Evolutionary conservation across 257 asterid species (phyloP).

Genomic region (Apocynum venetum): DNA sequence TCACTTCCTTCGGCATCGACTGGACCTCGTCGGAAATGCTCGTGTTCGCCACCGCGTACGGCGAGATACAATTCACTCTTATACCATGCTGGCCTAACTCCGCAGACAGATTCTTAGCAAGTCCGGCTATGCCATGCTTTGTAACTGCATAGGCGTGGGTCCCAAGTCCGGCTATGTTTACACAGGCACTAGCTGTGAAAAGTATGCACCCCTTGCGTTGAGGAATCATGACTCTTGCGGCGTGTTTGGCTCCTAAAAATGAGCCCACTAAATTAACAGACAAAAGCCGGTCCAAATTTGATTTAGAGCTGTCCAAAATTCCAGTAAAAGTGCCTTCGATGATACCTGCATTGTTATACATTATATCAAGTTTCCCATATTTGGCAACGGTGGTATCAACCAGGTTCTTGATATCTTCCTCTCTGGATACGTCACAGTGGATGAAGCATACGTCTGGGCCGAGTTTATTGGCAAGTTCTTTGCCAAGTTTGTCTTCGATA

Average conservation of each 20-base stretch:
- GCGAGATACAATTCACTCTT: conserved; percentile 50
- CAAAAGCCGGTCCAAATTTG: conserved; percentile 21
- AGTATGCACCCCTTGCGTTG: conserved; percentile 37
- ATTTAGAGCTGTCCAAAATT: conserved; percentile 20
- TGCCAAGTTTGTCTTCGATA: conserved; percentile 43
- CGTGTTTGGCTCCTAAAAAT: conserved; percentile 48
- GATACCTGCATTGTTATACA: conserved; percentile 52
- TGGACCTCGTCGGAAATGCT: background rate
- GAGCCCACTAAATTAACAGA: conserved; percentile 36
- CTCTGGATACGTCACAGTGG: conserved; percentile 50
- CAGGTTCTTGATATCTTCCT: conserved; percentile 26
- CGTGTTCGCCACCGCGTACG: conserved; percentile 28
- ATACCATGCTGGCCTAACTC: conserved; percentile 50
- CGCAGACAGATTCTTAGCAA: conserved; percentile 31
- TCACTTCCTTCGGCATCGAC: conserved; percentile 9
- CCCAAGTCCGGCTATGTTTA: conserved; percentile 33
- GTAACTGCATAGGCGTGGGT: conserved; percentile 31
- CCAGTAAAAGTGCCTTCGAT: conserved; percentile 1
- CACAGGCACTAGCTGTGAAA: conserved; percentile 44
- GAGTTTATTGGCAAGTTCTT: conserved; percentile 21
- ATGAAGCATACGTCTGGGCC: conserved; percentile 23
- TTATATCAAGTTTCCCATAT: conserved; percentile 44
- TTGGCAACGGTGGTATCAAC: conserved; percentile 30
- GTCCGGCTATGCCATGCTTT: conserved; percentile 39
- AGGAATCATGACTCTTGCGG: conserved; percentile 46